These are phyloP conservation scores for Hanseniaspora clermontiae DNA, from an alignment of 805 yeast genomes.

Conservation along the genomic window DNA sequence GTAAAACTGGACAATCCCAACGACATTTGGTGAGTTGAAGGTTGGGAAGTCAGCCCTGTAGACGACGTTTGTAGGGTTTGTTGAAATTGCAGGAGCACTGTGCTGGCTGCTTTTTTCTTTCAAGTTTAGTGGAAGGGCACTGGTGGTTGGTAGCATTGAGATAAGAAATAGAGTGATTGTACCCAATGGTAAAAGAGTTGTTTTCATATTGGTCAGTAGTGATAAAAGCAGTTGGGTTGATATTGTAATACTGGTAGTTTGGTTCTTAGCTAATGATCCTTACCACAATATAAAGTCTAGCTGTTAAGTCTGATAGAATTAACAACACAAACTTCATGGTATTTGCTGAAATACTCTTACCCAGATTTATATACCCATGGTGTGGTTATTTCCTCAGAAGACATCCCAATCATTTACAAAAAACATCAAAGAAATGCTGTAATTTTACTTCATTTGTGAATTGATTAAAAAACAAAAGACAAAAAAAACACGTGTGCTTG, in stretches of 20 bases:
- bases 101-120: not conserved
- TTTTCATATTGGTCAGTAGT: not conserved
- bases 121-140: not conserved
- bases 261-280: too few relatives aligned
- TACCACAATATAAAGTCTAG: too few relatives aligned
- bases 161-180: not conserved
- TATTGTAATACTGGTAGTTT: not conserved
- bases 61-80: constrained; percentile 38
- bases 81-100: constrained; percentile 37
- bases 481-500: too few relatives aligned
- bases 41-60: constrained; percentile 43
- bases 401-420: not conserved
- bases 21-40: constrained; percentile 23
- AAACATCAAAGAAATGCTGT: not conserved
- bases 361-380: not conserved
- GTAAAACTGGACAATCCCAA: constrained; percentile 48
- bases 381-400: not conserved
- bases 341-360: too few relatives aligned
- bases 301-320: too few relatives aligned
- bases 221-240: not conserved
- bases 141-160: not conserved
- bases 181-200: not conserved
- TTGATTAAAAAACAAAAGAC: not conserved
- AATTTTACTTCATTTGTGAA: not conserved
- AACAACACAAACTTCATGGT: too few relatives aligned